Base-by-base conservation (phyloP, 1,139 yeast genomes). In the Ogataea hybrid region DNA sequence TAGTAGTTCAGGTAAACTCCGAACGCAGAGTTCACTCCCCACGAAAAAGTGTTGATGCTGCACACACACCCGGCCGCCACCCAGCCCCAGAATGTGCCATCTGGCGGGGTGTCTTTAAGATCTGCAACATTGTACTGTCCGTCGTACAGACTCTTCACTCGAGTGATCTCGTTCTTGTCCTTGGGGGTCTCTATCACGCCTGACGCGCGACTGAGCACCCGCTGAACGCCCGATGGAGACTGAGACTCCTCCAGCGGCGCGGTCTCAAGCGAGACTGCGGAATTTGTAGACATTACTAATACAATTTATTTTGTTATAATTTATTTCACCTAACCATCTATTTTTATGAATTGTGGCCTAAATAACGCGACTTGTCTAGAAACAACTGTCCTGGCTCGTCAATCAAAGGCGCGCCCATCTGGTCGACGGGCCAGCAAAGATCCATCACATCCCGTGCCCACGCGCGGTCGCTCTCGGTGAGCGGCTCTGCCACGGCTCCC, bases 11-110 rank as follows among this genome's bases (percentile, higher is more conserved):
- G 63, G 52, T 77, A 83, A 4, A 85, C 83, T 37, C 92, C 90
- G 55, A 73, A 85, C 0, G 79, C 75, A 5, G 86, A 76, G 54
- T 81, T 82, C 35, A 81, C 69, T 17, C 95, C 95, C 95, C 95
- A 85, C 1, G 89, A 76, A 33, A 58, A 58, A 11, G 54, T 46
- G 43, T 74, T 72, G 35, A 80, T 68, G 22, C 73, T 54, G 59
- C 77, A 68, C 1, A 76, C 76, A 50, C 84, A 75, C 2, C 73
- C 42, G 0, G 81, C 78, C 41, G 81, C 72, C 6, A 81, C 75
- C 89, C 92, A 84, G 1, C 87, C 88, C 59, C 60, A 56, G 49
- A 75, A 75, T 1, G 86, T 86, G 20, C 79, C 77, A 62, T 84
- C 92, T 2, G 83, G 80, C 2, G 83, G 84, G 29, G 68, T 64